A percentile compares a stretch with the other conserved stretches of the same genome.
Evolutionary conservation across 257 asterid genomes (phyloP).

Genomic region (Solanum verrucosum): DNA sequence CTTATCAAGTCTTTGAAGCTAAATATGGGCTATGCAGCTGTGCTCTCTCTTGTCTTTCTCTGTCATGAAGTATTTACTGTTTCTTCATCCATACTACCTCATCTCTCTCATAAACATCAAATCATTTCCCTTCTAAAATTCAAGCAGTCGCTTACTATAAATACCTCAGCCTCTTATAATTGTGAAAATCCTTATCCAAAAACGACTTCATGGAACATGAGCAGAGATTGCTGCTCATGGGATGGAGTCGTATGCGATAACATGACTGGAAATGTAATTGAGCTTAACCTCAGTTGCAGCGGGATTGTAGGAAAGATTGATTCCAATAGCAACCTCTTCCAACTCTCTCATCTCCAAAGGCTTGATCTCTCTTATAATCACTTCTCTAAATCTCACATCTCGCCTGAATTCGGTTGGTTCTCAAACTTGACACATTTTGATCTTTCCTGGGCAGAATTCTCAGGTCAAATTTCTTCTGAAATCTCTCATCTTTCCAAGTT

Average conservation of each 20-base stretch:
- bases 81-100: background rate
- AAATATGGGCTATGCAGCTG: background rate
- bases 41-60: background rate
- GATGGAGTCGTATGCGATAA: background rate
- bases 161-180: background rate
- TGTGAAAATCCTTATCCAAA: background rate
- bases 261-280: background rate
- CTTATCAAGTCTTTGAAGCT: background rate
- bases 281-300: background rate
- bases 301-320: background rate
- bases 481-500: background rate
- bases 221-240: background rate
- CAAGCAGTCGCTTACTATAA: background rate
- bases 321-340: background rate
- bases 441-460: background rate
- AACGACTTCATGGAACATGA: background rate
- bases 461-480: background rate
- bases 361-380: background rate
- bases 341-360: background rate
- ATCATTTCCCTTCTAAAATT: background rate
- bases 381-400: background rate
- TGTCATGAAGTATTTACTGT: background rate
- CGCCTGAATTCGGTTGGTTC: background rate
- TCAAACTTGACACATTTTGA: background rate
- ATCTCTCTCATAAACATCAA: background rate